Percentiles rank a stretch among this genome's conserved stretches.
These are phyloP conservation scores for Drechslerella dactyloides DNA, from an alignment of 2,329 filamentous ascomycete genomes.

Conservation along the genomic window DNA sequence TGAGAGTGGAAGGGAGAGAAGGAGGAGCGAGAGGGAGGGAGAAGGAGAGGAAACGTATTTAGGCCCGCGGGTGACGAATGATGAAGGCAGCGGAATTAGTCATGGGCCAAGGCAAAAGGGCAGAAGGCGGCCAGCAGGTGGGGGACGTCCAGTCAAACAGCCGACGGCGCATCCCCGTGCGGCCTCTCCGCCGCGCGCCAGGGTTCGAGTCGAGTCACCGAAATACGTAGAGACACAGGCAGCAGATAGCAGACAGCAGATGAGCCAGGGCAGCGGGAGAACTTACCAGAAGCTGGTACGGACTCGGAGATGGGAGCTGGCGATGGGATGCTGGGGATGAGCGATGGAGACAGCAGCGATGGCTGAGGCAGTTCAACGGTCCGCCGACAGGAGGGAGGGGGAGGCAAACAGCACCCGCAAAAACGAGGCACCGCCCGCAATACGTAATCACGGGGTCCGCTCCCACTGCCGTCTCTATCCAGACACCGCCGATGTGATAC, in stretches of 20 bases:
- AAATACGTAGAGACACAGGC: background rate
- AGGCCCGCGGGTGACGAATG: slow-evolving; percentile 18
- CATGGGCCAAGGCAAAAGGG: slow-evolving; percentile 31
- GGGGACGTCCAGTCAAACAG: slow-evolving; percentile 10
- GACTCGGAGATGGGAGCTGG: slow-evolving; percentile 7
- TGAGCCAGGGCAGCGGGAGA: slow-evolving; percentile 3
- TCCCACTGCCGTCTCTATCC: background rate
- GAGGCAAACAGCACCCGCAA: slow-evolving; percentile 5
- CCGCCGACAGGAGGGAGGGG: background rate
- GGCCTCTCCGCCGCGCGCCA: background rate
- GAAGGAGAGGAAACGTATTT: slow-evolving; percentile 34
- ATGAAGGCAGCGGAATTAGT: slow-evolving; percentile 50
- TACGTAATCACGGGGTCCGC: slow-evolving; percentile 47
- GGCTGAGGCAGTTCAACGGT: too few species aligned
- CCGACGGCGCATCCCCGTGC: background rate
- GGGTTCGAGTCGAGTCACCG: background rate
- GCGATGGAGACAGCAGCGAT: background rate
- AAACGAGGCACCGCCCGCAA: slow-evolving; percentile 5
- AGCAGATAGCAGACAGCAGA: background rate
- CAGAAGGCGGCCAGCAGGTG: slow-evolving; percentile 10
- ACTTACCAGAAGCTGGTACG: slow-evolving; percentile 37
- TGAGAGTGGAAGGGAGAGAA: slow-evolving; percentile 52
- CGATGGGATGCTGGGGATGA: background rate
- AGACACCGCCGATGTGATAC: background rate
- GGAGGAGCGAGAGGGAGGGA: slow-evolving; percentile 39